A percentile compares a stretch with the other conserved stretches of the same genome.
Conservation (phyloP, 1,284 basidiomycete genomes). For the Ustilago nuda region DNA sequence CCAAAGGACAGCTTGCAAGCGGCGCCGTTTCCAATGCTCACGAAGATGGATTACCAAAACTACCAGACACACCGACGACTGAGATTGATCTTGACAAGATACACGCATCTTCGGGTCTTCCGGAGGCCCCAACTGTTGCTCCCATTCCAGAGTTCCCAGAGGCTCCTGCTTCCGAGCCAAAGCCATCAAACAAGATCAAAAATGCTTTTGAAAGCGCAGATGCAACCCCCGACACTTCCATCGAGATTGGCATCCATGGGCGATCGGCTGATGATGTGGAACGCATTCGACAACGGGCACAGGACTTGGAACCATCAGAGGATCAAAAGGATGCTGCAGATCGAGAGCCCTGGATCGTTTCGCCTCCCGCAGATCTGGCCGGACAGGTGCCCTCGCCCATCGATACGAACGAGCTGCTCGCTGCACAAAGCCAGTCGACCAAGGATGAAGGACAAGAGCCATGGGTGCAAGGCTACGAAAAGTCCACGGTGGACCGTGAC, state of each 20-base stretch:
- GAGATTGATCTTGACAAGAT: conserved; percentile 48
- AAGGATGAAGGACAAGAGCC: conserved; percentile 29
- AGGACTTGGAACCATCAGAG: conserved; percentile 34
- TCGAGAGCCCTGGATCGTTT: conserved; percentile 43
- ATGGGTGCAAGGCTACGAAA: conserved; percentile 48
- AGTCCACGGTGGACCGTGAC: conserved; percentile 28
- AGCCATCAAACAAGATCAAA: conserved; percentile 20
- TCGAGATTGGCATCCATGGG: conserved; percentile 57
- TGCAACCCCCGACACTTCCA: conserved; percentile 42
- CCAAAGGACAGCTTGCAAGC: conserved; percentile 15
- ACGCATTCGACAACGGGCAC: conserved; percentile 37
- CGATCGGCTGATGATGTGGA: conserved; percentile 52
- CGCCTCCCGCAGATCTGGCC: conserved; percentile 23
- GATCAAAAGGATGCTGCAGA: conserved; percentile 10
- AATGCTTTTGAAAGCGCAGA: conserved; percentile 22
- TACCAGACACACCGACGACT: conserved; percentile 44
- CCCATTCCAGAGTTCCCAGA: conserved; percentile 51
- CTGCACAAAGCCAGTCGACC: conserved; percentile 15
- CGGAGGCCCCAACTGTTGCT: conserved; percentile 11
- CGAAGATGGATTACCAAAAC: conserved; percentile 28
- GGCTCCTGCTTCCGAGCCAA: conserved; percentile 45
- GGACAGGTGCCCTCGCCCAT: conserved; percentile 42
- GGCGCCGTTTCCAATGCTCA: conserved; percentile 5
- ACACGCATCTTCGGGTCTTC: conserved; percentile 19
- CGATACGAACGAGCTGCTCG: conserved; percentile 39